phyloP scores from a whole-genome alignment of 2,329 filamentous ascomycete species.

The Drechmeria coniospora region DNA sequence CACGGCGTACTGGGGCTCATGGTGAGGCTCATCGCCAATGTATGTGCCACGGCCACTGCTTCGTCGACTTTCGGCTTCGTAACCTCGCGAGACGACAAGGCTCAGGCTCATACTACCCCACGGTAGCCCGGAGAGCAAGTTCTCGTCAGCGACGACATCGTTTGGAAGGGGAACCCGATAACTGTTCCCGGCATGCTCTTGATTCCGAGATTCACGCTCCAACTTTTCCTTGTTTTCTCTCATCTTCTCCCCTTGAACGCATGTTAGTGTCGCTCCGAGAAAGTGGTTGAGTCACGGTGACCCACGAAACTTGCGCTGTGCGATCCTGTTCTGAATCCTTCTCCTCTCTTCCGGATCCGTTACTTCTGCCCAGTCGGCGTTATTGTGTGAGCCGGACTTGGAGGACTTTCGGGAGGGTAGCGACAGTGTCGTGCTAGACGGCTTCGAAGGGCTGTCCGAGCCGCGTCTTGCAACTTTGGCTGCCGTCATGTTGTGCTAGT shows the following conservation, averaged over 20 bases:
- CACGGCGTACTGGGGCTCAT: slow-evolving; percentile 12
- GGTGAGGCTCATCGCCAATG: slow-evolving; percentile 18
- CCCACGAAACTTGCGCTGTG: slow-evolving; percentile 63
- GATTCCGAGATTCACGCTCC: slow-evolving; percentile 48
- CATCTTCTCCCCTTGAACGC: slow-evolving; percentile 47
- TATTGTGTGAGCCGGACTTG: slow-evolving; percentile 26
- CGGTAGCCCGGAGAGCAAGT: slow-evolving; percentile 47
- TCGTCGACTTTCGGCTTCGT: slow-evolving; percentile 30
- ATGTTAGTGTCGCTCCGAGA: neutral
- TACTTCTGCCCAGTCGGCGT: slow-evolving; percentile 54
- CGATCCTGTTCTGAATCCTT: slow-evolving; percentile 61
- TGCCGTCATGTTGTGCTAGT: slow-evolving; percentile 1
- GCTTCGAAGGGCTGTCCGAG: slow-evolving; percentile 11
- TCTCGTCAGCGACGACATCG: slow-evolving; percentile 34
- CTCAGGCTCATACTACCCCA: slow-evolving; percentile 56
- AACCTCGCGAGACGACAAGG: slow-evolving; percentile 33
- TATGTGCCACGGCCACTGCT: slow-evolving; percentile 24
- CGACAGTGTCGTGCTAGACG: slow-evolving; percentile 13
- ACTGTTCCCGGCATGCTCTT: slow-evolving; percentile 44
- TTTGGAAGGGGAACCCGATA: slow-evolving; percentile 46
- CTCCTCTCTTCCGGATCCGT: slow-evolving; percentile 56
- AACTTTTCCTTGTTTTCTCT: slow-evolving; percentile 51
- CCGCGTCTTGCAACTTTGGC: slow-evolving; percentile 7
- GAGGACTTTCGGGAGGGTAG: slow-evolving; percentile 22
- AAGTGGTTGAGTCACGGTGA: slow-evolving; percentile 32